phyloP scores from a whole-genome alignment of 768 basidiomycete species.

The Boletales sp. region DNA sequence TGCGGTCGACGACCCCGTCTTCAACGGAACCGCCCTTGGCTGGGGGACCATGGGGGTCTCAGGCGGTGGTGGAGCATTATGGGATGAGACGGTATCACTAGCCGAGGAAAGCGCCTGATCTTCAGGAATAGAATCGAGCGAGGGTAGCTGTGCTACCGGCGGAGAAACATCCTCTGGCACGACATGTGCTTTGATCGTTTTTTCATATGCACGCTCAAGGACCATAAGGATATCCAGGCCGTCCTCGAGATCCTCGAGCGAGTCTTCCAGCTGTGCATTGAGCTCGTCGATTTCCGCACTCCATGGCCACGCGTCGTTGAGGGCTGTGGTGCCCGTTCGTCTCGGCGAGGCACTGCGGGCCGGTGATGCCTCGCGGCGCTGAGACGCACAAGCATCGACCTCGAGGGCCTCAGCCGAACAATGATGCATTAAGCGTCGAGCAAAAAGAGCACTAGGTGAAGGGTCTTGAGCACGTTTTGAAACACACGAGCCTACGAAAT shows the following conservation, averaged over 20 bases:
- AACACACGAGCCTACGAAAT: constrained; percentile 14
- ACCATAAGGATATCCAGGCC: constrained; percentile 67
- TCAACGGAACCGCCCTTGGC: constrained; percentile 37
- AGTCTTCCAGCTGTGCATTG: constrained; percentile 38
- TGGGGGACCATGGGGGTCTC: constrained; percentile 14
- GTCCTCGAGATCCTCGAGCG: constrained; percentile 63
- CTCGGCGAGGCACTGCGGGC: constrained; percentile 43
- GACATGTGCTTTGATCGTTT: constrained; percentile 61
- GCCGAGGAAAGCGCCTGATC: constrained; percentile 8
- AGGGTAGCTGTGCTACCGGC: constrained; percentile 4
- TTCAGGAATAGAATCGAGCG: constrained; percentile 23
- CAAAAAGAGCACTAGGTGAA: constrained; percentile 57
- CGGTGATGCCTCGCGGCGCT: constrained; percentile 32
- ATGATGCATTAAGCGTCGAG: constrained; percentile 81
- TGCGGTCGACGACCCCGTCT: constrained; percentile 64
- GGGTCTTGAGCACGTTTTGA: constrained; percentile 33
- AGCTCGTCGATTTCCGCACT: constrained; percentile 39
- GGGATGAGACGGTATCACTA: neutral
- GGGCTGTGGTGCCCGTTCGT: constrained; percentile 29
- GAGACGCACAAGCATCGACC: constrained; percentile 5
- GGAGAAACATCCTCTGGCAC: constrained; percentile 24
- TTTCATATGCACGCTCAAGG: constrained; percentile 66
- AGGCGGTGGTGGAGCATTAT: constrained; percentile 8
- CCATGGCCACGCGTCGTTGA: constrained; percentile 30
- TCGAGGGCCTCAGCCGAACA: constrained; percentile 56